Evolutionary conservation across 495 filamentous ascomycete species (phyloP).

Genomic region (Neurospora sp.): DNA sequence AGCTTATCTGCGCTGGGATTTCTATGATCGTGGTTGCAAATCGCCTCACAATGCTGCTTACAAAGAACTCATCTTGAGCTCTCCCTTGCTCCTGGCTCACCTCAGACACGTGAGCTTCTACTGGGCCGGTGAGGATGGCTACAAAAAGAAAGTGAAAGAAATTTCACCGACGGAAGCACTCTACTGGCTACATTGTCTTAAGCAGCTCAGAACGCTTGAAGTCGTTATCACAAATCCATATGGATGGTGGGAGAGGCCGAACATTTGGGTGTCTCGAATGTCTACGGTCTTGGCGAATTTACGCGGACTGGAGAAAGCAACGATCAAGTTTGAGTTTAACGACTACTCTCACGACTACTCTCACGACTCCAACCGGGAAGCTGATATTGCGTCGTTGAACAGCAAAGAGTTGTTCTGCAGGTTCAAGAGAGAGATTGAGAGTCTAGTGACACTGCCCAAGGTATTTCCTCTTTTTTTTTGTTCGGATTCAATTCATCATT

Average conservation of each 20-base stretch:
- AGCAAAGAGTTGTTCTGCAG: neutral
- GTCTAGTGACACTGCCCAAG: neutral
- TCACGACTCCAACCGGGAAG: too few species aligned
- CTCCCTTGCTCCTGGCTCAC: neutral
- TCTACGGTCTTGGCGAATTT: neutral
- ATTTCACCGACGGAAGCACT: neutral
- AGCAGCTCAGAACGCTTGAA: neutral
- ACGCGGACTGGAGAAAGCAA: neutral
- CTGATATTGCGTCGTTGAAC: neutral
- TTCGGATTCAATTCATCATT: neutral
- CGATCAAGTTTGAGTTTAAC: neutral
- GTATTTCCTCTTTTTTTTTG: neutral
- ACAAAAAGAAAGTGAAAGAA: neutral
- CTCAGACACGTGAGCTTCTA: neutral
- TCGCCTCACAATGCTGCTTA: accelerated
- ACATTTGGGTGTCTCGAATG: neutral
- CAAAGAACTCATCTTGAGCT: neutral
- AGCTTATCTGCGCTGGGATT: neutral
- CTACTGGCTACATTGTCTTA: neutral
- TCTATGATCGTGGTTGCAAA: neutral
- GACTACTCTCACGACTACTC: too few species aligned
- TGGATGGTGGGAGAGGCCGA: too few species aligned
- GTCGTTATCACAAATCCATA: neutral
- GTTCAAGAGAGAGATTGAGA: neutral
- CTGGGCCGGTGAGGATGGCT: neutral